Evolutionary conservation across 2,329 filamentous ascomycete genomes (phyloP).

Genomic region (Sporothrix euskadiensis): DNA sequence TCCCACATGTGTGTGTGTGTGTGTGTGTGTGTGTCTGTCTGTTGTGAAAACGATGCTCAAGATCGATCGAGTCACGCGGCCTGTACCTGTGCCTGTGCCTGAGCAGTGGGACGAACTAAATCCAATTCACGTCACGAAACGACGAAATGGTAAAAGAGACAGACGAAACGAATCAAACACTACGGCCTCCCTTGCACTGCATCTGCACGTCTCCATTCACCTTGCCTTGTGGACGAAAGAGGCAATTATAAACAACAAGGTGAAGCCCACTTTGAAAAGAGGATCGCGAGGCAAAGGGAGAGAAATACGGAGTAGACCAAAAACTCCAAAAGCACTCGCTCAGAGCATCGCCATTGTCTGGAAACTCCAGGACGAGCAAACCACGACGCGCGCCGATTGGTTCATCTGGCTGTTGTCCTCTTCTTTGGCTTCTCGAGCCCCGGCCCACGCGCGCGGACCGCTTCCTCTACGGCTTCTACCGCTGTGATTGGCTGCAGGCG

Average conservation of each 20-base stretch:
- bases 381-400: slow-evolving; percentile 22
- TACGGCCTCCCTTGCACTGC: slow-evolving; percentile 9
- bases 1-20: background rate
- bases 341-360: background rate
- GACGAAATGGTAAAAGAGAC: background rate
- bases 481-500: slow-evolving; percentile 17
- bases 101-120: background rate
- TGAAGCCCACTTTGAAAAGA: background rate
- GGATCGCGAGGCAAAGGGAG: slow-evolving; percentile 12
- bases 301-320: background rate
- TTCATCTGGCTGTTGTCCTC: background rate
- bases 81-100: background rate
- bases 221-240: background rate
- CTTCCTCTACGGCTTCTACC: background rate
- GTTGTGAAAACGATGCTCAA: slow-evolving; percentile 15
- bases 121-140: background rate
- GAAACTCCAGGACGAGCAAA: background rate
- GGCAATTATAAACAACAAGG: slow-evolving; percentile 24
- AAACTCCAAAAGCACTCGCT: background rate
- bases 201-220: slow-evolving; percentile 7
- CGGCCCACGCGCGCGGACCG: slow-evolving; percentile 15
- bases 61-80: slow-evolving; percentile 23
- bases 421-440: background rate
- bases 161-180: background rate
- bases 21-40: background rate